phyloP scores from a whole-genome alignment of 306 rosid species.

The Prunus davidiana region DNA sequence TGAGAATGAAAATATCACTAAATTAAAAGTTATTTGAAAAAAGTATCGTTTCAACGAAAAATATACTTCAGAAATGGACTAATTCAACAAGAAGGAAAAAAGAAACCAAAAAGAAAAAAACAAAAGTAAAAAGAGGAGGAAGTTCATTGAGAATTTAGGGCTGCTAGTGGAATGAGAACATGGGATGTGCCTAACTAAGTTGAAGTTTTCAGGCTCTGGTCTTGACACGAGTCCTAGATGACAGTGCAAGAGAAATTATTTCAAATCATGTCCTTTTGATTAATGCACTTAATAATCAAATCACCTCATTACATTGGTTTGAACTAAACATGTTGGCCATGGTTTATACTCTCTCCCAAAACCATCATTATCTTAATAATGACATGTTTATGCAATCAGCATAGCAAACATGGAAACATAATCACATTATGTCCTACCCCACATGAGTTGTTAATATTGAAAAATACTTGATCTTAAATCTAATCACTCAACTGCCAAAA shows the following conservation, averaged over 20 bases:
- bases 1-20: no score
- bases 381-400: conserved; percentile 1
- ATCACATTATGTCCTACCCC: conserved; percentile 24
- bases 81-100: background rate
- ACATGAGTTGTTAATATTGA: background rate
- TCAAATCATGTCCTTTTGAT: conserved; percentile 10
- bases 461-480: background rate
- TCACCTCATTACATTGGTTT: conserved; percentile 1
- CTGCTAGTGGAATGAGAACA: background rate
- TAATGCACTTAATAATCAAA: background rate
- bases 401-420: conserved; percentile 36
- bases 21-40: no score
- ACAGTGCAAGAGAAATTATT: background rate
- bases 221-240: conserved; percentile 13
- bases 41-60: no score
- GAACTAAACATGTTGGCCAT: conserved; percentile 19
- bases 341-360: background rate
- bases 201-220: background rate
- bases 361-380: conserved; percentile 9
- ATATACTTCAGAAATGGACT: background rate
- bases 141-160: background rate
- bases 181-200: background rate
- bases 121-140: background rate
- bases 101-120: background rate
- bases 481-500: background rate